phyloP scores from a whole-genome alignment of 495 filamentous ascomycete species.

The Penicillium egyptiacum region DNA sequence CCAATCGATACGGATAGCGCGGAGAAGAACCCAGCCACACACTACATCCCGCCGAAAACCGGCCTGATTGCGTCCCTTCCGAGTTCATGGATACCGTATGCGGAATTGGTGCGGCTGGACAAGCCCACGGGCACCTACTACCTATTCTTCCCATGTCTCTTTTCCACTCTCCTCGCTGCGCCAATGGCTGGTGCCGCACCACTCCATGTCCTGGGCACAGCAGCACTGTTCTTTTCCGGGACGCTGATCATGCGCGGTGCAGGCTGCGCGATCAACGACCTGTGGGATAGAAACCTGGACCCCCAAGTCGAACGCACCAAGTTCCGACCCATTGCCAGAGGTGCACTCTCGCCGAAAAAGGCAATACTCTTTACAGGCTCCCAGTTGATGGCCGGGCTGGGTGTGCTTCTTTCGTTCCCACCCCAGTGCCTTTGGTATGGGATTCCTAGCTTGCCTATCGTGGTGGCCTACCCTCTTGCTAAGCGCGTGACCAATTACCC shows the following conservation, averaged over 20 bases:
- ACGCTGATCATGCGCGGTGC: constrained; percentile 95
- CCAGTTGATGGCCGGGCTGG: constrained; percentile 80
- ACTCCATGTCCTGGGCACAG: constrained; percentile 64
- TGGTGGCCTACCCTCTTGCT: constrained; percentile 82
- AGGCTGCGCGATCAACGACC: constrained; percentile 97
- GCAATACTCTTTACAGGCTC: constrained; percentile 79
- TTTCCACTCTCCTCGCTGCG: constrained; percentile 68
- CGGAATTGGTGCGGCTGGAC: constrained; percentile 88
- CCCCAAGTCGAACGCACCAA: constrained; percentile 84
- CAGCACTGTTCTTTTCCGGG: constrained; percentile 78
- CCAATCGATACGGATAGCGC: constrained; percentile 3
- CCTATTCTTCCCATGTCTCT: constrained; percentile 92
- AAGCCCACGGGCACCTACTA: constrained; percentile 95
- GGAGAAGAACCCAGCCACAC: constrained; percentile 21
- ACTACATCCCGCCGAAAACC: constrained; percentile 68
- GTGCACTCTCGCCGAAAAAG: constrained; percentile 71
- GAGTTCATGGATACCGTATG: constrained; percentile 78
- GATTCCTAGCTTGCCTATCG: constrained; percentile 78
- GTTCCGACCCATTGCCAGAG: constrained; percentile 83
- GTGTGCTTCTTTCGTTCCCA: constrained; percentile 83
- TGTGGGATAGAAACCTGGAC: constrained; percentile 94
- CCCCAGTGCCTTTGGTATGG: constrained; percentile 81
- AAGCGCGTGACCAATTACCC: constrained; percentile 95
- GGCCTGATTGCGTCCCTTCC: constrained; percentile 80
- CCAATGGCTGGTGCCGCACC: constrained; percentile 57